Conservation (phyloP, 2,329 filamentous ascomycete species). For the Tolypocladium ovalisporum region DNA sequence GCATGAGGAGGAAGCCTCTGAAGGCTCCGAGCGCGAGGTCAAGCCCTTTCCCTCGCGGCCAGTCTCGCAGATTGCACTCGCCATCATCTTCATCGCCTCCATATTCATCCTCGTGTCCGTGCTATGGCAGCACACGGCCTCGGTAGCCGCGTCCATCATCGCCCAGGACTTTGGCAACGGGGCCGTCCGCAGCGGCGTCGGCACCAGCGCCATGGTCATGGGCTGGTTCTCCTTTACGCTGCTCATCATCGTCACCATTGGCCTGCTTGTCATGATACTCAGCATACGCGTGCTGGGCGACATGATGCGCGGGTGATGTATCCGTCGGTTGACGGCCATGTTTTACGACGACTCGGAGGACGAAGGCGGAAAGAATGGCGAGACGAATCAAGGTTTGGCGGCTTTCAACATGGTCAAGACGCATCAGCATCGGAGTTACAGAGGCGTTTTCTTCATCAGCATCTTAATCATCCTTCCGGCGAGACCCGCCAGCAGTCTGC, state of each 20-base stretch:
- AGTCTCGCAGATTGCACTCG: constrained; percentile 84
- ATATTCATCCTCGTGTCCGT: constrained; percentile 66
- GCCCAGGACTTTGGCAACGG: constrained; percentile 90
- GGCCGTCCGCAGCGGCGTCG: constrained; percentile 74
- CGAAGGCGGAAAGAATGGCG: not conserved
- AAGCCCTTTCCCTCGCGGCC: constrained; percentile 89
- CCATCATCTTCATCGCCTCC: constrained; percentile 74
- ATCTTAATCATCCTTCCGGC: not conserved
- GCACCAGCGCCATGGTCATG: constrained; percentile 91
- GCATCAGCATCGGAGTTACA: constrained; percentile 24
- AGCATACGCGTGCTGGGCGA: constrained; percentile 74
- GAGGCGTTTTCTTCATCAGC: constrained; percentile 8
- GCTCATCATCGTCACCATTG: constrained; percentile 91
- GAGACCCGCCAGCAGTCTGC: not conserved
- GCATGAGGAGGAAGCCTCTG: constrained; percentile 79
- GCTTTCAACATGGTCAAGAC: constrained; percentile 5
- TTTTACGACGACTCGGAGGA: constrained; percentile 2
- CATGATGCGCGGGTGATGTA: constrained; percentile 24
- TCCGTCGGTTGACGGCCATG: not conserved
- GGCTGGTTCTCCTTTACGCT: constrained; percentile 96
- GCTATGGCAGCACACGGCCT: constrained; percentile 90
- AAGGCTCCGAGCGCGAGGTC: constrained; percentile 77
- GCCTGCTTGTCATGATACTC: constrained; percentile 89
- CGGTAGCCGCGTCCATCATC: constrained; percentile 87
- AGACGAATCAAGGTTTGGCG: not conserved